Evolutionary conservation across 345 rosid genomes (phyloP), one percentile per base, ranked within the genome.

Genomic region (Populus deltoides): DNA sequence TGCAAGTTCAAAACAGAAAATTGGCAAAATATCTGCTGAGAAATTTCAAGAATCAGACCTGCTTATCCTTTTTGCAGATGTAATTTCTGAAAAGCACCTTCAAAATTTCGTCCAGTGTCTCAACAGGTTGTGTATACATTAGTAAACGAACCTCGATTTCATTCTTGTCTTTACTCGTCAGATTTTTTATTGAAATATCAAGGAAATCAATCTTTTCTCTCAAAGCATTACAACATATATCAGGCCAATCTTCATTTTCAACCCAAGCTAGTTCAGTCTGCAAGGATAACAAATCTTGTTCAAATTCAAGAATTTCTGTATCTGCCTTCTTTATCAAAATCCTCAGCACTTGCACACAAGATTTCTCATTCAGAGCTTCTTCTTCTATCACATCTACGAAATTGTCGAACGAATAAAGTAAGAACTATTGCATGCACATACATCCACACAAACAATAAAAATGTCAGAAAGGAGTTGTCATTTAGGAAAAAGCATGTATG

Each of bases 331-430:
- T 80, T 12, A 80, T 87, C 87, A 91, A 77, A 20, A 90, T 81
- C 85, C 84, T 72, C 70, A 90, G 86, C 51, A 88, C 92, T 79
- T 81, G 87, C 51, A 84, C 75, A 82, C 97, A 88, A 33, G 27
- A 87, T 73, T 78, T 87, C 78, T 88, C 97, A 13, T 90, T 87
- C 85, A 87, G 72, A 20, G 85, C 87, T 74, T 86, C 80, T 75
- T 87, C 97, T 65, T 94, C 89, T n/a, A 90, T 74, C 66, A 80
- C 79, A 78, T 92, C 97, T 94, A 83, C 68, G 65, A 36, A 65
- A 59, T 1, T 15, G 17, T 57, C 43, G n/a, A 71, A 27, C 49
- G 22, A 43, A 67, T 77, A 20, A 75, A 38, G 10, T 27, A 33
- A 47, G 76, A 36, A 80, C 53, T 59, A 67, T 51, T 45, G 27